These are phyloP conservation scores for Xylaria sp. DNA, from an alignment of 2,329 filamentous ascomycete genomes.

Conservation along the genomic window DNA sequence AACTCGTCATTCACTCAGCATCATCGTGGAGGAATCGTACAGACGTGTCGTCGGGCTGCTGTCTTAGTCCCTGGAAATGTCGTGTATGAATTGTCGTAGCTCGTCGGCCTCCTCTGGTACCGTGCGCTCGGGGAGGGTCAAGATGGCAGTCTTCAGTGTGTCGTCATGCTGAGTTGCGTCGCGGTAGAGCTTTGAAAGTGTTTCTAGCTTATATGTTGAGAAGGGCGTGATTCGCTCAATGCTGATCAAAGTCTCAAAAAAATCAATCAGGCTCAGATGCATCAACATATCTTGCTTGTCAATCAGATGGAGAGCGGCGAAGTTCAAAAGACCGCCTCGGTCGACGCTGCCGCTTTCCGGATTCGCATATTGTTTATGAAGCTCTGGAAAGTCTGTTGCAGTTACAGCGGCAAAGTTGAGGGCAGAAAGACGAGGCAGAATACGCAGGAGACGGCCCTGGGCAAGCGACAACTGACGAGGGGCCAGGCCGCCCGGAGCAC, in stretches of 20 bases:
- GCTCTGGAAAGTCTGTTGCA: constrained; percentile 34
- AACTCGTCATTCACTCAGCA: background rate
- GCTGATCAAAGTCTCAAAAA: constrained; percentile 47
- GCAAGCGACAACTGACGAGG: constrained; percentile 44
- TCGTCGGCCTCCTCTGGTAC: constrained; percentile 47
- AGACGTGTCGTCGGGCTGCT: background rate
- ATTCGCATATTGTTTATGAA: constrained; percentile 28
- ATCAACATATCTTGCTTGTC: constrained; percentile 45
- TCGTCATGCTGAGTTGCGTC: constrained; percentile 38
- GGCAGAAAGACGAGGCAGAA: constrained; percentile 46
- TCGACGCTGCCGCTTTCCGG: constrained; percentile 18
- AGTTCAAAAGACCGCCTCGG: constrained; percentile 42
- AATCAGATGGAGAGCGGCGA: constrained; percentile 48
- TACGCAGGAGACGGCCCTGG: constrained; percentile 48
- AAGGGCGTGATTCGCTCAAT: constrained; percentile 41
- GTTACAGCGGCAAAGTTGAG: constrained; percentile 41
- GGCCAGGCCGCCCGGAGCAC: constrained; percentile 22
- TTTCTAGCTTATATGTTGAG: constrained; percentile 34
- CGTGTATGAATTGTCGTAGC: constrained; percentile 41
- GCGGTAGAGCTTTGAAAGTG: constrained; percentile 37
- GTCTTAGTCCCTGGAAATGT: constrained; percentile 35
- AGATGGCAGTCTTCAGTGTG: constrained; percentile 36
- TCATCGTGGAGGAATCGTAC: background rate
- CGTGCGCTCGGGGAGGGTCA: constrained; percentile 43
- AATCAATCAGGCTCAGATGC: constrained; percentile 48